Percentiles rank a stretch among this genome's conserved stretches.
Evolutionary conservation across 1,284 basidiomycete genomes (phyloP).

Genomic region (Moesziomyces antarcticus): DNA sequence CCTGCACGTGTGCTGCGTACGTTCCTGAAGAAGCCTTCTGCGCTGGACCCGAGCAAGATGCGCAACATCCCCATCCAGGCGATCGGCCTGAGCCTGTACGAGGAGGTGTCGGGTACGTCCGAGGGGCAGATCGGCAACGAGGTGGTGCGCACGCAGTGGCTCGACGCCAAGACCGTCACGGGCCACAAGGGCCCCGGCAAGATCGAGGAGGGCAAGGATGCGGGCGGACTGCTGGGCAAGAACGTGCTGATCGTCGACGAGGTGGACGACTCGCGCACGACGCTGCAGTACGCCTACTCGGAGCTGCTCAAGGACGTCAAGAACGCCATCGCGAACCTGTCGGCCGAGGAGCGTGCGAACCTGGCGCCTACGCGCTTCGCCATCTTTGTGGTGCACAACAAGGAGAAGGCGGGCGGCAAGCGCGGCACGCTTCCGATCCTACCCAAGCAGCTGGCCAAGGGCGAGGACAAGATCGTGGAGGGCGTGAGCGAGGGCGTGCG

Average conservation of each 20-base stretch:
- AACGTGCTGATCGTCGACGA: conserved; percentile 67
- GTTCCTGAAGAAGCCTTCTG: conserved; percentile 63
- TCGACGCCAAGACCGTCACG: conserved; percentile 56
- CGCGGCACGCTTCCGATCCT: conserved; percentile 63
- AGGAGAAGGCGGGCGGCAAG: conserved; percentile 60
- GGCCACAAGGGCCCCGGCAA: conserved; percentile 41
- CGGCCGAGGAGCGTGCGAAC: conserved; percentile 49
- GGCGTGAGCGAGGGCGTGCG: conserved; percentile 62
- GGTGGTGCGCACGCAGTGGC: conserved; percentile 67
- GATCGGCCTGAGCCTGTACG: conserved; percentile 66
- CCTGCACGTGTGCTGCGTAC: conserved; percentile 66
- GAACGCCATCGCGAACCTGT: conserved; percentile 53
- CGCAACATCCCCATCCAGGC: conserved; percentile 68
- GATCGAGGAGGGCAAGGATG: conserved; percentile 57
- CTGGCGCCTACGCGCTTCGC: conserved; percentile 65
- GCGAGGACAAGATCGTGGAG: conserved; percentile 52
- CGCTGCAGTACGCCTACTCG: conserved; percentile 66
- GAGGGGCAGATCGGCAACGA: conserved; percentile 63
- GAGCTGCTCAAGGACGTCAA: conserved; percentile 66
- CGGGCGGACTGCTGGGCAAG: conserved; percentile 66
- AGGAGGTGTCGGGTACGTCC: conserved; percentile 60
- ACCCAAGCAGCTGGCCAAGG: conserved; percentile 41
- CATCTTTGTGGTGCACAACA: conserved; percentile 68
- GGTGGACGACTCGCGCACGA: conserved; percentile 67
- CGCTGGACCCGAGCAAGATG: conserved; percentile 54